Conservation (phyloP, 768 basidiomycete species). For the Tricholomella constricta region DNA sequence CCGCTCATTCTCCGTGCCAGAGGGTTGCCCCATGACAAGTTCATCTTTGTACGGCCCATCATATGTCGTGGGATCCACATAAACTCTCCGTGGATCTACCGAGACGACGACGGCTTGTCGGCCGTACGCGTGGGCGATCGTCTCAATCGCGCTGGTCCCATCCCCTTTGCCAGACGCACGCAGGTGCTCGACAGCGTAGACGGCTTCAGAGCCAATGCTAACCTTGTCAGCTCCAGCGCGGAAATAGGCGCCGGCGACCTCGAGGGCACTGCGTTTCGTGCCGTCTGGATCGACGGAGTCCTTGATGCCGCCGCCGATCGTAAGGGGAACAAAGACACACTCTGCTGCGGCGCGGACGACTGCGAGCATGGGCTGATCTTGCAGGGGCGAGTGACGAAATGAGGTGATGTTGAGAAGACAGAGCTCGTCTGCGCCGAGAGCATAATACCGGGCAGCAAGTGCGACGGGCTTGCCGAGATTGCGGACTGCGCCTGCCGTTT, state of each 20-base stretch:
- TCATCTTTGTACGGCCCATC: slow-evolving; percentile 69
- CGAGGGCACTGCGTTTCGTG: slow-evolving; percentile 80
- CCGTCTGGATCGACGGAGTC: slow-evolving; percentile 96
- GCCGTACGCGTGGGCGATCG: slow-evolving; percentile 87
- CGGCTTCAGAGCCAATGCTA: slow-evolving; percentile 95
- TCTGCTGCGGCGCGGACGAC: slow-evolving; percentile 90
- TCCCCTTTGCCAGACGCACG: slow-evolving; percentile 54
- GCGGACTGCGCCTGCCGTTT: slow-evolving; percentile 76
- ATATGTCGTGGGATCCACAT: slow-evolving; percentile 68
- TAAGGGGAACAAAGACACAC: slow-evolving; percentile 93
- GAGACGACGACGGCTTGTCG: slow-evolving; percentile 98
- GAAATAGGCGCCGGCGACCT: slow-evolving; percentile 96
- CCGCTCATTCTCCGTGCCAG: slow-evolving; percentile 54
- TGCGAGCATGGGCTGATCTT: slow-evolving; percentile 97
- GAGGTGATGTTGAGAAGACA: slow-evolving; percentile 99
- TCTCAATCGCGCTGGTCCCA: slow-evolving; percentile 88
- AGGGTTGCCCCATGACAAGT: slow-evolving; percentile 50
- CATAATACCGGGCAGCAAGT: slow-evolving; percentile 84
- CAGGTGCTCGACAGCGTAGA: slow-evolving; percentile 87
- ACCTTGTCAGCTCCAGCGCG: slow-evolving; percentile 98
- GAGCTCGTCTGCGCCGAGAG: slow-evolving; percentile 90
- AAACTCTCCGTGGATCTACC: slow-evolving; percentile 87
- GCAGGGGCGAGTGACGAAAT: slow-evolving; percentile 94
- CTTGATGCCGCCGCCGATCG: slow-evolving; percentile 98
- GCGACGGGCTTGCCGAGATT: slow-evolving; percentile 98